phyloP scores from a whole-genome alignment of 345 rosid genomes.

The Psidium guajava region DNA sequence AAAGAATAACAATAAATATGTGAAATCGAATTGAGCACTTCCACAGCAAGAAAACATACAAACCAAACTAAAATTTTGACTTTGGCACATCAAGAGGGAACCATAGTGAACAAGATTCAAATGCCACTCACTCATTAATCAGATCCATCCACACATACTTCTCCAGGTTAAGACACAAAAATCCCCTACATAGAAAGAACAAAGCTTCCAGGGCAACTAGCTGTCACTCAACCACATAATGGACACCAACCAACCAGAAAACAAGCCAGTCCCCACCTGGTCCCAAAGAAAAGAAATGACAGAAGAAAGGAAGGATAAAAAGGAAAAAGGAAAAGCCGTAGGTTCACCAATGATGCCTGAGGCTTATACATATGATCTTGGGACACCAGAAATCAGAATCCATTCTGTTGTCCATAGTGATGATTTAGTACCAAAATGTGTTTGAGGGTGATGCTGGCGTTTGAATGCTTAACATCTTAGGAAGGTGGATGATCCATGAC shows the following conservation, averaged over 20 bases:
- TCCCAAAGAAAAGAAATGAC: neutral
- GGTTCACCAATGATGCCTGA: neutral
- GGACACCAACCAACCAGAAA: neutral
- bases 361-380: neutral
- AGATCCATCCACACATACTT: neutral
- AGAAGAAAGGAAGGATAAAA: neutral
- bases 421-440: neutral
- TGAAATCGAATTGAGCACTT: neutral
- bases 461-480: neutral
- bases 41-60: neutral
- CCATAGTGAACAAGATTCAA: neutral
- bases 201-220: neutral
- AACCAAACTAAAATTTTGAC: neutral
- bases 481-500: rapidly evolving
- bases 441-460: neutral
- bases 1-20: neutral
- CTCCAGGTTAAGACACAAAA: neutral
- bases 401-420: neutral
- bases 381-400: neutral
- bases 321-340: neutral
- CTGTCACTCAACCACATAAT: neutral
- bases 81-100: neutral
- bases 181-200: neutral
- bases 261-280: neutral
- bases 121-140: neutral